Conservation (phyloP, 768 basidiomycete genomes). For the Strobilomyces echinocephalus region DNA sequence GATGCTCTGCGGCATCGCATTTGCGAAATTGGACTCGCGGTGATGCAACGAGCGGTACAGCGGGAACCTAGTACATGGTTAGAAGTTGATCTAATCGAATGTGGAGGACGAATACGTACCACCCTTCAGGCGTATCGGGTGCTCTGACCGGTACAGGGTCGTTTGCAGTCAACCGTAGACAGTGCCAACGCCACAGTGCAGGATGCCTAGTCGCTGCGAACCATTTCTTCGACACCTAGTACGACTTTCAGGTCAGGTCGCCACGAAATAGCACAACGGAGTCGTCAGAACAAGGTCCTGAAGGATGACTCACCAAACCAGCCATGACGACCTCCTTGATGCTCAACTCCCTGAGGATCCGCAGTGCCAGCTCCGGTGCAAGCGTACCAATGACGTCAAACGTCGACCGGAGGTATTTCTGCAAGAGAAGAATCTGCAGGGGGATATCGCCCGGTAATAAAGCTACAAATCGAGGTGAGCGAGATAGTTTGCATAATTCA, state of each 20-base stretch:
- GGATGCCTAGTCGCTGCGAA: slow-evolving; percentile 48
- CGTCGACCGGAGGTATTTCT: slow-evolving; percentile 78
- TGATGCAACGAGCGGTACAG: slow-evolving; percentile 79
- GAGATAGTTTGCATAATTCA: too few species aligned
- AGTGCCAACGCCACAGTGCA: slow-evolving; percentile 73
- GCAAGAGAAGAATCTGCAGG: slow-evolving; percentile 75
- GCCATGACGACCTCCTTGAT: slow-evolving; percentile 60
- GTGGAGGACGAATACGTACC: slow-evolving; percentile 41
- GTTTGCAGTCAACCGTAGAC: slow-evolving; percentile 62
- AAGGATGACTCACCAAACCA: slow-evolving; percentile 26
- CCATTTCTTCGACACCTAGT: slow-evolving; percentile 42
- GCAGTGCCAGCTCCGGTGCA: slow-evolving; percentile 58
- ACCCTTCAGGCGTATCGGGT: slow-evolving; percentile 64
- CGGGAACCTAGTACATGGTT: slow-evolving; percentile 41
- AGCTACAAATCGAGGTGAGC: slow-evolving; percentile 36
- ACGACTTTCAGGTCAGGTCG: not conserved
- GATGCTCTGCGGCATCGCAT: slow-evolving; percentile 70
- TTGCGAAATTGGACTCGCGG: slow-evolving; percentile 78
- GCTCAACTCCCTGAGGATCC: slow-evolving; percentile 54
- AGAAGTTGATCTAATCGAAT: not conserved
- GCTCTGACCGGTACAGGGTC: slow-evolving; percentile 65
- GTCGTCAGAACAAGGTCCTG: too few species aligned
- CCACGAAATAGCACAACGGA: not conserved
- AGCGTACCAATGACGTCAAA: slow-evolving; percentile 78
- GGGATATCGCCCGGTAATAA: slow-evolving; percentile 82